Evolutionary conservation across 768 basidiomycete genomes (phyloP).

Genomic region (Trametes cubensis): DNA sequence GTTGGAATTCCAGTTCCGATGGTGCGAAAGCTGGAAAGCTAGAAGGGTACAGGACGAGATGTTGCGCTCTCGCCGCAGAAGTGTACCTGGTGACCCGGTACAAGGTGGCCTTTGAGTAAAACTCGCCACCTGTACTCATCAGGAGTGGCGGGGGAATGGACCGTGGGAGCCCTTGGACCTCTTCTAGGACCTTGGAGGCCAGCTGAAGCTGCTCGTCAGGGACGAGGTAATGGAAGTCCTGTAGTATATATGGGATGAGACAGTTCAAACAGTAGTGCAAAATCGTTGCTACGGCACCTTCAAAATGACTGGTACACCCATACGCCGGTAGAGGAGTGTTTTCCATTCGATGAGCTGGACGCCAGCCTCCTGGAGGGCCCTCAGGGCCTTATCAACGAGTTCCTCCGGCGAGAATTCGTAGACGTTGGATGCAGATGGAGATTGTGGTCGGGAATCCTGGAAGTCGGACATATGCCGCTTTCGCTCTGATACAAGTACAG

Average conservation of each 20-base stretch:
- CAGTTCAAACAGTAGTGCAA: neutral
- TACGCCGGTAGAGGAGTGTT: constrained; percentile 17
- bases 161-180: constrained; percentile 1
- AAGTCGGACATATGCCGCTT: neutral
- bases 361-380: constrained; percentile 9
- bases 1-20: neutral
- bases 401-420: constrained; percentile 14
- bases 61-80: constrained; percentile 13
- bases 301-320: constrained; percentile 20
- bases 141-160: constrained; percentile 12
- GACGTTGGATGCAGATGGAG: neutral
- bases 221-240: constrained; percentile 19
- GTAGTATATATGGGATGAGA: neutral
- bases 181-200: constrained; percentile 2
- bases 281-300: neutral
- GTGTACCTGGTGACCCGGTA: constrained; percentile 14
- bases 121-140: constrained; percentile 14
- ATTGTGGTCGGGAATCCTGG: neutral
- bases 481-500: neutral
- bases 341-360: constrained; percentile 20
- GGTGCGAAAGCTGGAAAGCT: constrained; percentile 6
- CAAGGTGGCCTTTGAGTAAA: constrained; percentile 15
- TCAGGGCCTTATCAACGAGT: constrained; percentile 17
- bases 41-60: constrained; percentile 16
- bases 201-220: constrained; percentile 15